Base-by-base conservation (phyloP, 2,329 filamentous ascomycete species). In the Ceratocystiopsis brevicomis region DNA sequence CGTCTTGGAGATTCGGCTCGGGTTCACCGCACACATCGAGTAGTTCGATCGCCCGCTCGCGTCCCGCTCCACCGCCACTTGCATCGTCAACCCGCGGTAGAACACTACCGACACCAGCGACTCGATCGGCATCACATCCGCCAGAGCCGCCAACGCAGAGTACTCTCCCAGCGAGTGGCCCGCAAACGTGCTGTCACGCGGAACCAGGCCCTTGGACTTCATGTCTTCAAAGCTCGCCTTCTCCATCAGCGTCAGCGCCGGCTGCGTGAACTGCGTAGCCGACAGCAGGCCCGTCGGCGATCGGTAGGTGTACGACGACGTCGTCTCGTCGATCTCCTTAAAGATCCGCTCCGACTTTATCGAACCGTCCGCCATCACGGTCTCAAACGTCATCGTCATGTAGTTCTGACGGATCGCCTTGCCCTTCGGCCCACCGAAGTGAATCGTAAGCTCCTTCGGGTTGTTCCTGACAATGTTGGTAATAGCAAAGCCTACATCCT, bases 391-490 rank as follows among this genome's bases (percentile, higher is more conserved):
- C 90, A 98, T 98, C 47, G 88, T 79, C 81, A 96, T 96, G 69
- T 98, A 98, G 65, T 98, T 98, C 58, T 94, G 81, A 49, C 90
- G 85, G 53, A 98, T 98, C 42, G 85, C 86, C 67, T 96, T 98
- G 57, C 90, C 90, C 46, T 85, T 82, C 48, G 90, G 86, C 40
- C 90, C 90, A 66, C 92, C 90, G 57, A 98, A 98, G 68, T 98
- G 83, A 51, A 98, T 84, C 6, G 92, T 98, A 44, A 98, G 78
- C 65, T 96, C 90, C 70, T 95, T 95, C 50, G 90, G 90, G 65
- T 98, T 98, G 69, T 96, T 98, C 71, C 86, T 92, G 61, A 98
- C 90, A 56, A 98, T 98, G 63, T 96, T 87, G 58, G 87, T 93
- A 56, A 98, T 98, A 6, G 87, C 87, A 57, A 98, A 94, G 54